A percentile compares a stretch with the other conserved stretches of the same genome.
These are phyloP conservation scores for Cutaneotrichosporon sp. DNA, from an alignment of 1,284 basidiomycete species.

Conservation along the genomic window DNA sequence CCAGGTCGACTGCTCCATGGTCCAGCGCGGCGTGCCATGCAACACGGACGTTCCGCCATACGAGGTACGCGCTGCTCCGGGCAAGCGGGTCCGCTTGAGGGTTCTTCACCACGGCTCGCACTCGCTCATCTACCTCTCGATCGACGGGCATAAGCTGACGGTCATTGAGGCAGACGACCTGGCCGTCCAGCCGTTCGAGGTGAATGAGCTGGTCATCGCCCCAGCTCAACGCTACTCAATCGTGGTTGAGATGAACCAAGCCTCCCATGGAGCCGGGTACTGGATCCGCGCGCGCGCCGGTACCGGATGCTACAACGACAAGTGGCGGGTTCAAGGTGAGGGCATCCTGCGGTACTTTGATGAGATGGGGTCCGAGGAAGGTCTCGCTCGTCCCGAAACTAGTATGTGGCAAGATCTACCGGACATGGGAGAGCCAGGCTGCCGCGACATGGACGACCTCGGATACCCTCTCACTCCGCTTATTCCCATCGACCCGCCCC, in stretches of 20 bases:
- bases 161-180: constrained; percentile 39
- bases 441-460: constrained; percentile 16
- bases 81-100: constrained; percentile 25
- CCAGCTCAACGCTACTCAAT: constrained; percentile 45
- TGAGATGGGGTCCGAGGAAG: background rate
- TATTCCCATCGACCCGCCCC: constrained; percentile 12
- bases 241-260: constrained; percentile 39
- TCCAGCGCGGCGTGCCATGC: constrained; percentile 15
- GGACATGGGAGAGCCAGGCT: constrained; percentile 1
- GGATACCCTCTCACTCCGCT: constrained; percentile 18
- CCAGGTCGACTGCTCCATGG: constrained; percentile 13
- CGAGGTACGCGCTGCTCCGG: background rate
- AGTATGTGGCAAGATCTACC: constrained; percentile 27
- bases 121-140: constrained; percentile 26
- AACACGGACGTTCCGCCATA: constrained; percentile 9
- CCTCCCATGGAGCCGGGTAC: constrained; percentile 34
- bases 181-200: constrained; percentile 27
- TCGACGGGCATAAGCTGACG: constrained; percentile 37
- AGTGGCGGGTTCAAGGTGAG: background rate
- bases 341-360: constrained; percentile 23
- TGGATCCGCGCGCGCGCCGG: constrained; percentile 43
- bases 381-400: constrained; percentile 21
- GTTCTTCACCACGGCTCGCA: constrained; percentile 30
- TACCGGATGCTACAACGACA: constrained; percentile 12
- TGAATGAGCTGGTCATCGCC: constrained; percentile 31